Percentiles rank a stretch among this genome's conserved stretches.
These are phyloP conservation scores for Clarireedia homoeocarpa DNA, from an alignment of 2,329 filamentous ascomycete genomes.

Conservation along the genomic window DNA sequence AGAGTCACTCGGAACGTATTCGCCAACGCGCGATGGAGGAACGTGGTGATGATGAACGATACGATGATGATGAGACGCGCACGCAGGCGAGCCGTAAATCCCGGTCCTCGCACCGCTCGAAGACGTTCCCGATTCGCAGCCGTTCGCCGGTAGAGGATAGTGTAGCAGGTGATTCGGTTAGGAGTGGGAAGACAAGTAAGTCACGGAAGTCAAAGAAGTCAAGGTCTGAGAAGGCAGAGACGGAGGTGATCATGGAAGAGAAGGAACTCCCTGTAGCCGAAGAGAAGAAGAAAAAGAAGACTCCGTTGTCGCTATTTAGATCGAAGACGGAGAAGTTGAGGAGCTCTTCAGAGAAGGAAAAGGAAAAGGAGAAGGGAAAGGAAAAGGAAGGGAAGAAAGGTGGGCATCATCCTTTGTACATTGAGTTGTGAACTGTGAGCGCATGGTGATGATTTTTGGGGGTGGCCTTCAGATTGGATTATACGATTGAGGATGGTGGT, in stretches of 20 bases:
- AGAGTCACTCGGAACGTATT: constrained; percentile 17
- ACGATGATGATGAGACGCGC: neutral
- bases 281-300: constrained; percentile 4
- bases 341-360: neutral
- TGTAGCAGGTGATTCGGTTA: neutral
- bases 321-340: constrained; percentile 4
- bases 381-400: constrained; percentile 4
- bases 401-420: constrained; percentile 7
- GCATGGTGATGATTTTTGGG: too few species aligned
- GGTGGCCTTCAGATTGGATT: too few species aligned
- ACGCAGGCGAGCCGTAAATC: neutral
- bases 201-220: neutral
- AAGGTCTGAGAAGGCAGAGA: neutral
- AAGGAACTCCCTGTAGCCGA: neutral
- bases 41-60: neutral
- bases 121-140: neutral
- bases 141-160: neutral
- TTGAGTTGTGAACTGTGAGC: neutral
- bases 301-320: neutral
- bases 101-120: neutral
- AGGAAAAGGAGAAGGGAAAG: constrained; percentile 1
- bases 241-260: neutral
- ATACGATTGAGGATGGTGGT: too few species aligned
- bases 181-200: neutral
- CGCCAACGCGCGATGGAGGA: constrained; percentile 18